phyloP scores from a whole-genome alignment of 2,329 filamentous ascomycete species.

The Cladophialophora chaetospira region DNA sequence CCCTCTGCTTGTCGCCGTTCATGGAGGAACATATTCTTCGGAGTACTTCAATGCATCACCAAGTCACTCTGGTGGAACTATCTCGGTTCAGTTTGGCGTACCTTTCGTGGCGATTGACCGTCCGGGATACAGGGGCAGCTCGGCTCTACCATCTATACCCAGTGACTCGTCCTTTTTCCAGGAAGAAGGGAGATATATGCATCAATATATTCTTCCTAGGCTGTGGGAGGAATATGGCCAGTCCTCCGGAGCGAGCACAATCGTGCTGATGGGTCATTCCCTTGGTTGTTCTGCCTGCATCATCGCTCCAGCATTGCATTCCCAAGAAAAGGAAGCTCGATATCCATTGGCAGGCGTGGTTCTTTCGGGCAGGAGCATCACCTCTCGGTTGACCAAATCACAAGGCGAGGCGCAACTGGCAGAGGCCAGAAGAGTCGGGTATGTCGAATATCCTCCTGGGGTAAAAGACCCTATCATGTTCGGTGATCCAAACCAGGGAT shows the following conservation, averaged over 20 bases:
- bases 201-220: conserved; percentile 7
- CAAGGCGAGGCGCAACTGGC: not conserved
- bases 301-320: not conserved
- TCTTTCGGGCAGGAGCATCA: conserved; percentile 1
- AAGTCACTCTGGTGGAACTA: not conserved
- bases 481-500: not conserved
- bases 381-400: not conserved
- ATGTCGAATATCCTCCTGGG: not conserved
- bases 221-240: conserved; percentile 2
- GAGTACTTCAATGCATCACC: conserved; percentile 1
- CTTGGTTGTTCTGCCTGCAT: conserved; percentile 1
- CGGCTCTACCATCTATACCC: not conserved
- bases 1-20: conserved; percentile 2
- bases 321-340: not conserved
- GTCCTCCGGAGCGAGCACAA: not conserved
- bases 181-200: conserved; percentile 4
- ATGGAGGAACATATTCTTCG: conserved; percentile 3
- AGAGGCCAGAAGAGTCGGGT: not conserved
- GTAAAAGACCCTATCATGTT: conserved; percentile 2
- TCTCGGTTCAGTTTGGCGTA: not conserved
- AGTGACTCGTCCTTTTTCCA: conserved; percentile 1
- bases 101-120: conserved; percentile 6
- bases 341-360: not conserved
- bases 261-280: conserved; percentile 4
- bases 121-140: conserved; percentile 5